These are phyloP conservation scores for Choanephora cucurbitarum DNA, from an alignment of 371 early-diverging fungal genomes.

Conservation along the genomic window DNA sequence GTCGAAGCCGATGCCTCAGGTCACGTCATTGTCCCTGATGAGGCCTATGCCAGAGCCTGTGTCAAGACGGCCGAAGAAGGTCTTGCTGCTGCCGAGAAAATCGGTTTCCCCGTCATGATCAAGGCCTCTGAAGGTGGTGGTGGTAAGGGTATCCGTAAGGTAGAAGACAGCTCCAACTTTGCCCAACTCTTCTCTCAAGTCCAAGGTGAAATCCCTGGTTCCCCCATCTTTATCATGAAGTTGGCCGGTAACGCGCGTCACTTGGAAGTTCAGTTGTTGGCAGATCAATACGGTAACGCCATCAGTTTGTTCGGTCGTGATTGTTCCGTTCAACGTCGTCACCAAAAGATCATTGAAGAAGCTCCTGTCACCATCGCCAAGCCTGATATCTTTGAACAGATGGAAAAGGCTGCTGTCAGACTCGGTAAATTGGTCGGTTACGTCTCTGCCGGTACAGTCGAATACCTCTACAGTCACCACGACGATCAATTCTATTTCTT, in stretches of 20 bases:
- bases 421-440: constrained; percentile 95
- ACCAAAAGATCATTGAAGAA: constrained; percentile 96
- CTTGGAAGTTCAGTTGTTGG: constrained; percentile 96
- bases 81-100: constrained; percentile 77
- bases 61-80: constrained; percentile 78
- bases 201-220: constrained; percentile 93
- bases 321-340: constrained; percentile 98
- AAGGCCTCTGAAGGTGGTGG: constrained; percentile 99
- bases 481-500: constrained; percentile 93
- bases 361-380: constrained; percentile 95
- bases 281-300: constrained; percentile 96
- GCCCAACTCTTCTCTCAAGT: constrained; percentile 84
- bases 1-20: constrained; percentile 65
- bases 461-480: constrained; percentile 92
- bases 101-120: constrained; percentile 98
- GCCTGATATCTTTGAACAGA: constrained; percentile 77
- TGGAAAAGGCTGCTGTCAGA: constrained; percentile 97
- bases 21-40: constrained; percentile 80
- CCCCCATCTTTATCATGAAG: constrained; percentile 97
- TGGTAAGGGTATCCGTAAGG: constrained; percentile 98
- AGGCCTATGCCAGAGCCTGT: constrained; percentile 79
- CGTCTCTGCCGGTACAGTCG: constrained; percentile 97
- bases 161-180: constrained; percentile 74
- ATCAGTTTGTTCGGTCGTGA: constrained; percentile 98
- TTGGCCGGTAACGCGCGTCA: constrained; percentile 95